Percentiles rank a stretch among this genome's conserved stretches.
phyloP scores from a whole-genome alignment of 2,329 filamentous ascomycete genomes.

The Zopfia rhizophila region DNA sequence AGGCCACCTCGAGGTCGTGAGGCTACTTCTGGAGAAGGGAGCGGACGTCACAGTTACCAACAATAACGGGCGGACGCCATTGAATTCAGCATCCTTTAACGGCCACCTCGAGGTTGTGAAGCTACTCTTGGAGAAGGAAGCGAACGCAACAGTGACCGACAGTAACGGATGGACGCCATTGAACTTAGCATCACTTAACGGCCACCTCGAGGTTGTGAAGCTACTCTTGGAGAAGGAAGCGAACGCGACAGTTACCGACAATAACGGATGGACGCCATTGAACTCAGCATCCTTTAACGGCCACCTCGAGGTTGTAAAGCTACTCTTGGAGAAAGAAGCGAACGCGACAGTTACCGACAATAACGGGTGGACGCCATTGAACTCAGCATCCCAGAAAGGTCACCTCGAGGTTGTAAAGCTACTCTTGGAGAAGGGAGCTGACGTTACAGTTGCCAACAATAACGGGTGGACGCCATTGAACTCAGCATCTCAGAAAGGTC shows the following conservation, averaged over 20 bases:
- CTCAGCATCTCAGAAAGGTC: slow-evolving; percentile 2
- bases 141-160: background rate
- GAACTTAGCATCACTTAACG: background rate
- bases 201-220: slow-evolving; percentile 1
- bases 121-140: slow-evolving; percentile 5
- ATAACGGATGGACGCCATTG: slow-evolving; percentile 3
- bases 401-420: slow-evolving; percentile 10
- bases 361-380: background rate
- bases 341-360: background rate
- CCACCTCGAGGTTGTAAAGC: slow-evolving; percentile 11
- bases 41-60: slow-evolving; percentile 1
- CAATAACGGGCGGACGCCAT: slow-evolving; percentile 1
- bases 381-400: slow-evolving; percentile 2
- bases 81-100: background rate
- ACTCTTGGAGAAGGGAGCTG: background rate
- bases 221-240: background rate
- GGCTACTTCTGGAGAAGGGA: slow-evolving; percentile 6
- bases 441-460: background rate
- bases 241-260: background rate
- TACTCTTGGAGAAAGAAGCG: background rate
- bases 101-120: slow-evolving; percentile 9
- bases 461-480: background rate
- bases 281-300: background rate
- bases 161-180: background rate
- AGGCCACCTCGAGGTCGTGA: slow-evolving; percentile 7